A percentile compares a stretch with the other conserved stretches of the same genome.
Evolutionary conservation across 2,329 filamentous ascomycete genomes (phyloP).

Genomic region (Fusarium citri): DNA sequence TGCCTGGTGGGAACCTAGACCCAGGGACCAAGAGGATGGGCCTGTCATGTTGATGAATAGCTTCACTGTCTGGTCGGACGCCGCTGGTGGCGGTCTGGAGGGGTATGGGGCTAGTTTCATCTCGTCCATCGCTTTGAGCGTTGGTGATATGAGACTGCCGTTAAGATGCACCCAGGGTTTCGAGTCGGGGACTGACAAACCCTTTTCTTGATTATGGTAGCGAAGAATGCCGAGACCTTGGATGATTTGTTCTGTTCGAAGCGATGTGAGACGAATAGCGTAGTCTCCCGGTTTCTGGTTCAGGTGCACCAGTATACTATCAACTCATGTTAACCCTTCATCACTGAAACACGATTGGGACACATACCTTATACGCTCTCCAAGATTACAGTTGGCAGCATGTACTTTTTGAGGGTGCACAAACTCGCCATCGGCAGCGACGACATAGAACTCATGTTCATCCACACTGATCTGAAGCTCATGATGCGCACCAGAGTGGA

Average conservation of each 20-base stretch:
- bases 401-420: background rate
- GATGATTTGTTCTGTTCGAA: background rate
- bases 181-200: fast-evolving
- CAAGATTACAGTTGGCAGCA: background rate
- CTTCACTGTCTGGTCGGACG: background rate
- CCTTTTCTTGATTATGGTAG: background rate
- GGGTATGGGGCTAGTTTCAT: background rate
- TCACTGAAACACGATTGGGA: fast-evolving
- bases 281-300: background rate
- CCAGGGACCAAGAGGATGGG: background rate
- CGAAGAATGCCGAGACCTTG: background rate
- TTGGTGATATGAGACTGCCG: background rate
- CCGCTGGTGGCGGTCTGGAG: background rate
- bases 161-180: background rate
- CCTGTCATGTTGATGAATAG: background rate
- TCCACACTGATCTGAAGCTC: background rate
- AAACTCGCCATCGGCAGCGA: background rate
- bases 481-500: background rate
- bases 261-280: background rate
- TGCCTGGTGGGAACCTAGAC: background rate
- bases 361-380: background rate
- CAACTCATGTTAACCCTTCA: background rate
- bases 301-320: background rate
- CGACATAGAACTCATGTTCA: background rate
- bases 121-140: background rate